Evolutionary conservation across 192 early-diverging fungal species (phyloP).

Genomic region (Gryganskiella cystojenkinii): DNA sequence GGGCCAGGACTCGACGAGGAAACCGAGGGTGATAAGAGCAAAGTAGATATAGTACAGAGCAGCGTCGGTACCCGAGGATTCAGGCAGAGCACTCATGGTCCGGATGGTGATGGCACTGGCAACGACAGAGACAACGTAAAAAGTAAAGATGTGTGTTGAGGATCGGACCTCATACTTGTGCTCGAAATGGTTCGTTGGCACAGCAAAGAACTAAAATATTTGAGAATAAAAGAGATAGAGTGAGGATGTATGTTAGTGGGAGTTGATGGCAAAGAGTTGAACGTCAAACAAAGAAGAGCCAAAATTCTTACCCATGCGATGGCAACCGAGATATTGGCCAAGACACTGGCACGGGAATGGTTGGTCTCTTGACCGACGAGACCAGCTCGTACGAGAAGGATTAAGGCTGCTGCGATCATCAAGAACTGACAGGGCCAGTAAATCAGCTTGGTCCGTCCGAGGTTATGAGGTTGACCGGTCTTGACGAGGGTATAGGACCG

Average conservation of each 20-base stretch:
- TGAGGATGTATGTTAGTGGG: background rate
- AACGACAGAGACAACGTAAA: constrained; percentile 29
- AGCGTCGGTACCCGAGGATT: constrained; percentile 14
- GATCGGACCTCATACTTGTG: constrained; percentile 33
- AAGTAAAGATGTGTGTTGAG: constrained; percentile 18
- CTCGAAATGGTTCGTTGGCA: constrained; percentile 25
- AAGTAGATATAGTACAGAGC: constrained; percentile 35
- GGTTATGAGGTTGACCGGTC: constrained; percentile 21
- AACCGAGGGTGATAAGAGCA: constrained; percentile 17
- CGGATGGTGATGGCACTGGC: constrained; percentile 45
- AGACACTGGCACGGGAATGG: constrained; percentile 34
- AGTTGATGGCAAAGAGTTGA: no score
- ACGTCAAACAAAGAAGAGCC: background rate
- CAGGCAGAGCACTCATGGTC: constrained; percentile 28
- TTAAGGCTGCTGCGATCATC: constrained; percentile 17
- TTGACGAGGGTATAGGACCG: constrained; percentile 12
- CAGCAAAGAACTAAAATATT: background rate
- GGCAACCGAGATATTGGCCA: constrained; percentile 16
- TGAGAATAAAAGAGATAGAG: background rate
- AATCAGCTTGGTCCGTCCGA: constrained; percentile 33
- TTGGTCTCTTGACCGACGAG: constrained; percentile 3
- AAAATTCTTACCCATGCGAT: constrained; percentile 7
- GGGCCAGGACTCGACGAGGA: constrained; percentile 43
- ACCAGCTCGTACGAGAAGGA: constrained; percentile 31
- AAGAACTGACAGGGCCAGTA: constrained; percentile 49